Conservation (phyloP, 352 stramenopile genomes). For the Phytophthora gonapodyides region DNA sequence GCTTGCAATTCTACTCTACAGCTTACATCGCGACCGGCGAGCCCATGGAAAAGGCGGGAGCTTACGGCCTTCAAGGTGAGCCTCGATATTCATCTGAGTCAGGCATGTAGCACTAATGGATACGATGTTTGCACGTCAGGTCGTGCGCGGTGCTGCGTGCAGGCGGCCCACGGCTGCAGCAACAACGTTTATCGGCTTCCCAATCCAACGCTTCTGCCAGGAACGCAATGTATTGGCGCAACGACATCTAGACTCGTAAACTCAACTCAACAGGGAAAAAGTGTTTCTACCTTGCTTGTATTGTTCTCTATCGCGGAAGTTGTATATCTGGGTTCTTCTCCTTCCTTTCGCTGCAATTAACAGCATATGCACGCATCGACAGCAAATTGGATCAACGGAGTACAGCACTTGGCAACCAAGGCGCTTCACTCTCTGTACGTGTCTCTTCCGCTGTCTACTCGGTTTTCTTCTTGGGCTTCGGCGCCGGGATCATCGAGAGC, state of each 20-base stretch:
- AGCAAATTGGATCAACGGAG: conserved; percentile 14
- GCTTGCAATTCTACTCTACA: conserved; percentile 18
- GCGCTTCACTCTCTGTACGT: conserved; percentile 13
- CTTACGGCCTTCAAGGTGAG: conserved; percentile 89
- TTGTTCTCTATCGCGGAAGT: conserved; percentile 32
- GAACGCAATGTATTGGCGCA: conserved; percentile 54
- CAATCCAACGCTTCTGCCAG: conserved; percentile 76
- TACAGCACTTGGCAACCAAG: conserved; percentile 22
- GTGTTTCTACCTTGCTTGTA: conserved; percentile 23
- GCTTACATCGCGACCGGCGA: conserved; percentile 90
- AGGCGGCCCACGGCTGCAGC: conserved; percentile 82
- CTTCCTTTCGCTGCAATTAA: conserved; percentile 7
- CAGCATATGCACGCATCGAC: not conserved
- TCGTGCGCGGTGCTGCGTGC: conserved; percentile 79
- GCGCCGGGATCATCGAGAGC: conserved; percentile 65
- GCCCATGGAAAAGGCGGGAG: conserved; percentile 93
- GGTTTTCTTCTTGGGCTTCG: conserved; percentile 61
- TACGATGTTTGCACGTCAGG: conserved; percentile 19
- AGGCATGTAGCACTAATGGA: not conserved
- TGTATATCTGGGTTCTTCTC: conserved; percentile 13
- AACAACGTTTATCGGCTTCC: conserved; percentile 94
- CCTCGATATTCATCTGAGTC: not conserved
- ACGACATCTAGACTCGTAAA: conserved; percentile 41
- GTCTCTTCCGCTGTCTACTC: conserved; percentile 35
- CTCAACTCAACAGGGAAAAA: conserved; percentile 2